Conservation (phyloP, 2,329 filamentous ascomycete species). For the Erysiphe pulchra region DNA sequence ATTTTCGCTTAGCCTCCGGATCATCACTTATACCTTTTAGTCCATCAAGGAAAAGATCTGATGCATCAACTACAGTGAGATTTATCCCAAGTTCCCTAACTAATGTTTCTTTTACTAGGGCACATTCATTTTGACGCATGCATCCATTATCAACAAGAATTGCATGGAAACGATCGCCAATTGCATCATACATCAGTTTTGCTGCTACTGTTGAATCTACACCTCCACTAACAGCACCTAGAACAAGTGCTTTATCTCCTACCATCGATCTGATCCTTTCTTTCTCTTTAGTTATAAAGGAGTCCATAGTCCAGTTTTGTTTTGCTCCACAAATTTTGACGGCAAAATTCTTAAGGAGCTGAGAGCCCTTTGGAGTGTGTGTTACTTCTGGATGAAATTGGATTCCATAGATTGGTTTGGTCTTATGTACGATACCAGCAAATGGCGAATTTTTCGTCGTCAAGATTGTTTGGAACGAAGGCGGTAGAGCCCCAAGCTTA, state of each 20-base stretch:
- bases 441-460: constrained; percentile 52
- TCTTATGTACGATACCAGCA: constrained; percentile 51
- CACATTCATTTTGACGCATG: constrained; percentile 65
- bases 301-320: constrained; percentile 63
- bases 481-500: constrained; percentile 52
- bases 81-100: constrained; percentile 66
- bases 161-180: constrained; percentile 57
- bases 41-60: constrained; percentile 47
- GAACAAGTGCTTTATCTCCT: constrained; percentile 55
- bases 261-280: constrained; percentile 56
- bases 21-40: constrained; percentile 49
- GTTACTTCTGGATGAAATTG: constrained; percentile 53
- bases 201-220: constrained; percentile 67
- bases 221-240: constrained; percentile 57
- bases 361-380: constrained; percentile 41
- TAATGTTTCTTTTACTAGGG: constrained; percentile 58
- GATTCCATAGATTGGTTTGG: constrained; percentile 46
- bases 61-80: constrained; percentile 62
- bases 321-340: constrained; percentile 55
- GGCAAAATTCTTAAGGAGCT: constrained; percentile 60
- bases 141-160: constrained; percentile 67
- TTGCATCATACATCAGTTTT: constrained; percentile 65
- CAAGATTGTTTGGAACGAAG: constrained; percentile 48
- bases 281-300: constrained; percentile 64
- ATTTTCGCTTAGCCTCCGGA: constrained; percentile 73